These are phyloP conservation scores for Oenanthe sinensis DNA, from an alignment of 129 eudicot genomes.

Conservation along the genomic window DNA sequence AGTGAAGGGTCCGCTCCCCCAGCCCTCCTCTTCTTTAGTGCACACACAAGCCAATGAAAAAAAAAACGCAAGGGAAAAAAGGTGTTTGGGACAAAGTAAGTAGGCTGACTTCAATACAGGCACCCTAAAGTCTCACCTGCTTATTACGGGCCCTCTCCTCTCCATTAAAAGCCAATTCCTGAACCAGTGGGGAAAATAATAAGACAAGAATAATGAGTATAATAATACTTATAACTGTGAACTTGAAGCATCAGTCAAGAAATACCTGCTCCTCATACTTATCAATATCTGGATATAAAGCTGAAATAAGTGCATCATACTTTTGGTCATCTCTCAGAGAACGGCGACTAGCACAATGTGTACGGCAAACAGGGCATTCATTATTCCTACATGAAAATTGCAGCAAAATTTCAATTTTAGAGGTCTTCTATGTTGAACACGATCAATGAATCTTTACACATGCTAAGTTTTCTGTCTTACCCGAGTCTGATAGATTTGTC, in stretches of 20 bases:
- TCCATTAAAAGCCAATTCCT: conserved; percentile 83
- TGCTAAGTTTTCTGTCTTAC: conserved; percentile 26
- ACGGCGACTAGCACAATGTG: conserved; percentile 95
- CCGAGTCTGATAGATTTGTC: conserved; percentile 94
- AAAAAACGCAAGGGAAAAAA: background rate
- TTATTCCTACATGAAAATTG: conserved; percentile 53
- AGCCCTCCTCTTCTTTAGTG: background rate
- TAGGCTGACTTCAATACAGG: background rate
- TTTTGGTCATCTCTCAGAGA: conserved; percentile 94
- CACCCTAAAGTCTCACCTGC: conserved; percentile 38
- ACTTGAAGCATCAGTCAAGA: background rate
- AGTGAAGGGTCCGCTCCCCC: background rate
- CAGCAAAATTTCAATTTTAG: background rate
- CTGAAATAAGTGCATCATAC: conserved; percentile 66
- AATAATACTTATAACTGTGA: conserved; percentile 1
- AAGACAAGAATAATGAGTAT: background rate
- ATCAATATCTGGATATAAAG: conserved; percentile 77
- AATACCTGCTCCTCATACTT: conserved; percentile 87
- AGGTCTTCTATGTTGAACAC: background rate
- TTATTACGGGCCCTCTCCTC: conserved; percentile 77
- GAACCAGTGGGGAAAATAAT: conserved; percentile 11
- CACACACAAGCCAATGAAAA: background rate
- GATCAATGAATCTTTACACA: conserved; percentile 5
- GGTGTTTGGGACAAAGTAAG: background rate
- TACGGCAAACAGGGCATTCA: conserved; percentile 92